phyloP scores from a whole-genome alignment of 2,329 filamentous ascomycete species.

The Paecilomyces formosus region DNA sequence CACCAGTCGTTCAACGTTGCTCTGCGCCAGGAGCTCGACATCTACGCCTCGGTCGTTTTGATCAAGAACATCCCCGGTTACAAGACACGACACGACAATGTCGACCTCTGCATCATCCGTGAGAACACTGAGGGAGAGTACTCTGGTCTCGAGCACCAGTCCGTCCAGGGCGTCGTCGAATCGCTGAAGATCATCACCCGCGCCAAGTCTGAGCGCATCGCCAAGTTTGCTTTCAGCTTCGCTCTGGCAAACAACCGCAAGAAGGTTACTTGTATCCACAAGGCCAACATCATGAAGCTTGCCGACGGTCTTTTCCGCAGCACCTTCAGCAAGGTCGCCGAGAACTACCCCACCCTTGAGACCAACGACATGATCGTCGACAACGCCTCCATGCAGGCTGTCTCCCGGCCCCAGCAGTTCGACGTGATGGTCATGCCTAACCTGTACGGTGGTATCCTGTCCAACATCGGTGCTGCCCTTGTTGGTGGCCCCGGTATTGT shows the following conservation, averaged over 20 bases:
- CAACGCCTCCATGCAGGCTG: slow-evolving; percentile 99
- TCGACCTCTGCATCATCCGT: slow-evolving; percentile 98
- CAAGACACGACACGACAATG: slow-evolving; percentile 91
- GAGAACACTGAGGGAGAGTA: slow-evolving; percentile 99
- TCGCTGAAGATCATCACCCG: slow-evolving; percentile 99
- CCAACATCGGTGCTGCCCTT: slow-evolving; percentile 95
- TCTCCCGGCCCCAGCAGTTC: slow-evolving; percentile 93
- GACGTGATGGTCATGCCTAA: slow-evolving; percentile 99
- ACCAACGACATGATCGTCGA: slow-evolving; percentile 99
- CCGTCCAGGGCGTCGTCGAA: slow-evolving; percentile 91
- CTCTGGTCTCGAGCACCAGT: slow-evolving; percentile 97
- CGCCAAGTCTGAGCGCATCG: slow-evolving; percentile 97
- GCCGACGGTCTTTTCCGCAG: slow-evolving; percentile 97
- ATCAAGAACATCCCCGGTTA: slow-evolving; percentile 99
- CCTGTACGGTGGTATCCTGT: slow-evolving; percentile 96
- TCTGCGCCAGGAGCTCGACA: slow-evolving; percentile 97
- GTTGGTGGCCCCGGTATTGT: slow-evolving; percentile 96
- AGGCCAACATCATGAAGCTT: slow-evolving; percentile 99
- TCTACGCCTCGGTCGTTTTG: slow-evolving; percentile 94
- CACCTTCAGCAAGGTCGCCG: slow-evolving; percentile 87
- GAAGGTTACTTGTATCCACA: slow-evolving; percentile 99
- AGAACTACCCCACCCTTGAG: slow-evolving; percentile 93
- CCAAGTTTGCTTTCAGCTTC: slow-evolving; percentile 97
- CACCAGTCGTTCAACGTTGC: slow-evolving; percentile 99
- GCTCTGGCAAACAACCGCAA: slow-evolving; percentile 97